Percentiles rank a stretch among this genome's conserved stretches.
These are phyloP conservation scores for Acer negundo DNA, from an alignment of 345 rosid species.

Conservation along the genomic window DNA sequence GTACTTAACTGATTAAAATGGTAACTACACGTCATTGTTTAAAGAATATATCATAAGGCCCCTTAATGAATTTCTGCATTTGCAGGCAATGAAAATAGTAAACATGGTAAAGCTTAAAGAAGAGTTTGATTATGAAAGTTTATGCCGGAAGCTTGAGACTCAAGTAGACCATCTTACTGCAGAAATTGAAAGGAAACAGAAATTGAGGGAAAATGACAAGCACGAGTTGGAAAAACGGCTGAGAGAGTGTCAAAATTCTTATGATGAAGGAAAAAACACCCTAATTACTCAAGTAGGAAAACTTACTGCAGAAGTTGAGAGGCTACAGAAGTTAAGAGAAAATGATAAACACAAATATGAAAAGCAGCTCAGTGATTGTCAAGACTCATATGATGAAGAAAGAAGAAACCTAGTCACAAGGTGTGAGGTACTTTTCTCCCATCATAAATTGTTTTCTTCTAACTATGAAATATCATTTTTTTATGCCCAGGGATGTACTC, in stretches of 20 bases:
- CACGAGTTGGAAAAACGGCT: conserved; percentile 53
- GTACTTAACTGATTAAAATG: not conserved
- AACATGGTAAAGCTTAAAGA: conserved; percentile 90
- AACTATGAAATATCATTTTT: conserved; percentile 4
- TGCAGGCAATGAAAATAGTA: conserved; percentile 96
- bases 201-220: conserved; percentile 62
- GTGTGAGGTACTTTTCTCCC: conserved; percentile 73
- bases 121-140: conserved; percentile 92
- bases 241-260: conserved; percentile 52
- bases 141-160: conserved; percentile 77
- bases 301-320: conserved; percentile 83
- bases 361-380: conserved; percentile 53
- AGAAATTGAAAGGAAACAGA: conserved; percentile 82
- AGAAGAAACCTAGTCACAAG: conserved; percentile 53
- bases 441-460: conserved; percentile 19
- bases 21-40: not conserved
- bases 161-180: conserved; percentile 85
- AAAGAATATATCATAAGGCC: not conserved
- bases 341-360: conserved; percentile 54
- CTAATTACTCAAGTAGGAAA: conserved; percentile 59
- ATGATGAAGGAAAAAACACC: conserved; percentile 44
- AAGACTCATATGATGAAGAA: conserved; percentile 47
- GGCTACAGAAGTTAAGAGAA: conserved; percentile 71
- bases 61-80: conserved; percentile 25
- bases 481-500: not conserved